These are phyloP conservation scores for Debaryomyces fabryi DNA, from an alignment of 1,139 yeast species.

Conservation along the genomic window DNA sequence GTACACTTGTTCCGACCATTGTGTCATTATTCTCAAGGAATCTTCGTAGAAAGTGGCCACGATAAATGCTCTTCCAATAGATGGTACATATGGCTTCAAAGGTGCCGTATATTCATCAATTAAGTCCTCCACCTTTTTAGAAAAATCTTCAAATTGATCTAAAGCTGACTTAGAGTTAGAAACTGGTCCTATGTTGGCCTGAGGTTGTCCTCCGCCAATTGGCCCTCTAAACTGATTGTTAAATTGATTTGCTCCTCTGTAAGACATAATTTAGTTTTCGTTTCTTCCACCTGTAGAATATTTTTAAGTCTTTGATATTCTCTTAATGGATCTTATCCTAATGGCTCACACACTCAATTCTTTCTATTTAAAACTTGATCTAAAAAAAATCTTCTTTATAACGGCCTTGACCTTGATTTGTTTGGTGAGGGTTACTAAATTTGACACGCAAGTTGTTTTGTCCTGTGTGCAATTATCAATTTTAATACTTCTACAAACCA, in stretches of 20 bases:
- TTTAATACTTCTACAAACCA: neutral
- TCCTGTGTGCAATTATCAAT: conserved; percentile 1
- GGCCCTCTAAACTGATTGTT: conserved; percentile 30
- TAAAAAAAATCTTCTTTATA: neutral
- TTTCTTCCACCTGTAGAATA: neutral
- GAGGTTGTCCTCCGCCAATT: conserved; percentile 19
- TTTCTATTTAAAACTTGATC: conserved; percentile 3
- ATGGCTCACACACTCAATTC: neutral
- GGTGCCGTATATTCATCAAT: conserved; percentile 52
- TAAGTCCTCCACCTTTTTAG: conserved; percentile 48
- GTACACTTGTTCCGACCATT: conserved; percentile 90
- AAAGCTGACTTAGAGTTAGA: conserved; percentile 25
- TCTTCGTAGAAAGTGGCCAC: conserved; percentile 96
- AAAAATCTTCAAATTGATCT: conserved; percentile 50
- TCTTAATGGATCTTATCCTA: neutral
- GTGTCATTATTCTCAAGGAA: conserved; percentile 77
- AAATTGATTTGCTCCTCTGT: conserved; percentile 40
- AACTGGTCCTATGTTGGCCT: conserved; percentile 29
- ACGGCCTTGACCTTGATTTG: neutral
- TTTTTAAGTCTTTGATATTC: neutral
- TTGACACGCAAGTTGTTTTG: conserved; percentile 7
- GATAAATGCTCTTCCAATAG: conserved; percentile 84
- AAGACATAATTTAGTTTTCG: conserved; percentile 25
- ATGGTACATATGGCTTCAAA: conserved; percentile 76
- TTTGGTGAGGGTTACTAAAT: conserved; percentile 7